phyloP scores from a whole-genome alignment of 208 protist species.

The Leishmania braziliensis region DNA sequence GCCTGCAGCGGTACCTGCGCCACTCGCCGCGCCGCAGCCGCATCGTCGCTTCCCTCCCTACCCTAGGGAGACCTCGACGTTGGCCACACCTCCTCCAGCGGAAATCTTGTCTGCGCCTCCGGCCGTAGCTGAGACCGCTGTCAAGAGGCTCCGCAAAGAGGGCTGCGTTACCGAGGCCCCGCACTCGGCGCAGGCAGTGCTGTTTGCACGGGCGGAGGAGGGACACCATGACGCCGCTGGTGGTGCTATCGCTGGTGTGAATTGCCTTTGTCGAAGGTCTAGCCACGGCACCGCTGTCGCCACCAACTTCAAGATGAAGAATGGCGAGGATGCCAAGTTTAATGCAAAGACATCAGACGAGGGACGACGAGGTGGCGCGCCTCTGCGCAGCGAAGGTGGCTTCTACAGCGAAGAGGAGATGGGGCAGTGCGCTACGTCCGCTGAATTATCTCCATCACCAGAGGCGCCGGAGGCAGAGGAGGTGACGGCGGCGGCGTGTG shows the following conservation, averaged over 20 bases:
- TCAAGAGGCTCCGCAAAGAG: slow-evolving; percentile 6
- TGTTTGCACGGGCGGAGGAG: background rate
- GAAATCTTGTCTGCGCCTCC: slow-evolving; percentile 5
- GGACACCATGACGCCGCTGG: background rate
- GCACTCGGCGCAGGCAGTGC: background rate
- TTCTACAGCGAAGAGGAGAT: background rate
- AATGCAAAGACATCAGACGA: background rate
- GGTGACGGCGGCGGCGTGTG: background rate
- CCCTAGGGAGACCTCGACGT: background rate
- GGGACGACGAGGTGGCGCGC: background rate
- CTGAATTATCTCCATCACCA: slow-evolving; percentile 24
- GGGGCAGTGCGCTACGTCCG: background rate
- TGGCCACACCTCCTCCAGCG: background rate
- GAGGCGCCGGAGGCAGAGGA: slow-evolving; percentile 3
- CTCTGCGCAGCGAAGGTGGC: background rate
- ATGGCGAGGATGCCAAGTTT: background rate
- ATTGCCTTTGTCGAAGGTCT: background rate
- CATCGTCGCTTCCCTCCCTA: background rate
- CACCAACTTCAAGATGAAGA: background rate
- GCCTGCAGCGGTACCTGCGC: background rate
- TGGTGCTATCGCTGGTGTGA: background rate
- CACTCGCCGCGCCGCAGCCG: background rate
- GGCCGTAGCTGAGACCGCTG: slow-evolving; percentile 1
- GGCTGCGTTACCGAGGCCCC: background rate
- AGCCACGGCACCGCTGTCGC: background rate